Evolutionary conservation across 345 rosid genomes (phyloP).

Genomic region (Rhodomyrtus tomentosa): DNA sequence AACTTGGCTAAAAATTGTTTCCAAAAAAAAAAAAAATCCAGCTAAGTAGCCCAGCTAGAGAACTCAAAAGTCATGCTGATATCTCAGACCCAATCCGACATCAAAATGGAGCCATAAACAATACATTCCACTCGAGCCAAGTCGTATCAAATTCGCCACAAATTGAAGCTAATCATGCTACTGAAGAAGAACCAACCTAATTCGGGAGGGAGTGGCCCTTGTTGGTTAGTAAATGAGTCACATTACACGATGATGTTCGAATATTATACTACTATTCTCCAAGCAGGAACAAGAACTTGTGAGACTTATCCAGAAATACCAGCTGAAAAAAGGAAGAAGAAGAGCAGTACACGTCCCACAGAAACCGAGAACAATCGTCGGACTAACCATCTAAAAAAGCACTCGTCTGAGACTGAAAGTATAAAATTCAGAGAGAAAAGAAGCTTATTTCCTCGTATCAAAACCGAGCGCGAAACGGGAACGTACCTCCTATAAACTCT

Average conservation of each 20-base stretch:
- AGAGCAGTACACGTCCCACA: too few relatives aligned
- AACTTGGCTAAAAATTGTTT: not conserved
- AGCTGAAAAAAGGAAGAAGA: too few relatives aligned
- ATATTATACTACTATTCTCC: too few relatives aligned
- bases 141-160: not conserved
- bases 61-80: not conserved
- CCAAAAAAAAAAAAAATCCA: not conserved
- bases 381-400: not conserved
- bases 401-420: not conserved
- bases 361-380: not conserved
- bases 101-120: not conserved
- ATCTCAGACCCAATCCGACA: not conserved
- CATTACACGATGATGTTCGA: not conserved
- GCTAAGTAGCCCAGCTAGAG: not conserved
- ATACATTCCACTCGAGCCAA: not conserved
- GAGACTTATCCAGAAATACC: too few relatives aligned
- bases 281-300: too few relatives aligned
- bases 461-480: not conserved
- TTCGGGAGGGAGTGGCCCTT: not conserved
- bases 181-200: not conserved
- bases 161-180: not conserved
- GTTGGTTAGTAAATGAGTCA: not conserved
- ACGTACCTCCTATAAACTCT: conserved; percentile 14
- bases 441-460: not conserved
- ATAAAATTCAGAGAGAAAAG: not conserved